These are phyloP conservation scores for Pleurostoma richardsiae DNA, from an alignment of 2,329 filamentous ascomycete genomes.

Conservation along the genomic window DNA sequence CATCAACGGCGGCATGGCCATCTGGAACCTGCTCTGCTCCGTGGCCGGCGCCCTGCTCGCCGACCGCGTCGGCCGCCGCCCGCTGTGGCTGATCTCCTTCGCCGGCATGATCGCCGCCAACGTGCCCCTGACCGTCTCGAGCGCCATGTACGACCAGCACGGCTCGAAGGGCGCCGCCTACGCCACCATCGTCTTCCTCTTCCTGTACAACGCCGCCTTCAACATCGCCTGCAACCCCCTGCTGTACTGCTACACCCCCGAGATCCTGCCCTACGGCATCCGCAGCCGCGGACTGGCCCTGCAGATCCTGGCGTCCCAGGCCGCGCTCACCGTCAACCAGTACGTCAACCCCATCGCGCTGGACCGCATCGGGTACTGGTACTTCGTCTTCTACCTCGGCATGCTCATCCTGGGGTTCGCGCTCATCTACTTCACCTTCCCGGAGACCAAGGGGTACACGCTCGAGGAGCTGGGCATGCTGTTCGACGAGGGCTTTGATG, in stretches of 20 bases:
- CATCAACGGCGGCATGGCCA: conserved; percentile 22
- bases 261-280: conserved; percentile 2
- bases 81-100: not conserved
- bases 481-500: conserved; percentile 37
- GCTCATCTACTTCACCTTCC: conserved; percentile 21
- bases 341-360: conserved; percentile 28
- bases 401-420: conserved; percentile 20
- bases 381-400: conserved; percentile 13
- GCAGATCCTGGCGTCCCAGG: not conserved
- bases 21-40: conserved; percentile 9
- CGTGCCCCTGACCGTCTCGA: not conserved
- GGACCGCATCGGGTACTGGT: conserved; percentile 21
- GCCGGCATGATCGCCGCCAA: not conserved
- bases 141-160: not conserved
- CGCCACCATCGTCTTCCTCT: conserved; percentile 1
- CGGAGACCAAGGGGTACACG: conserved; percentile 9
- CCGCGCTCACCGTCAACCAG: conserved; percentile 19
- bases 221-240: conserved; percentile 3
- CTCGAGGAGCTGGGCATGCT: conserved; percentile 18
- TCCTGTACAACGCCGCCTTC: conserved; percentile 1
- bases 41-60: not conserved
- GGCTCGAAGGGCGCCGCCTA: not conserved
- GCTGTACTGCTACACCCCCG: not conserved
- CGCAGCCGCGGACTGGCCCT: conserved; percentile 1
- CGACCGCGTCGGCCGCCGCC: conserved; percentile 1